Base-by-base conservation (phyloP, 352 stramenopile species). In the Pythium vanterpoolii region DNA sequence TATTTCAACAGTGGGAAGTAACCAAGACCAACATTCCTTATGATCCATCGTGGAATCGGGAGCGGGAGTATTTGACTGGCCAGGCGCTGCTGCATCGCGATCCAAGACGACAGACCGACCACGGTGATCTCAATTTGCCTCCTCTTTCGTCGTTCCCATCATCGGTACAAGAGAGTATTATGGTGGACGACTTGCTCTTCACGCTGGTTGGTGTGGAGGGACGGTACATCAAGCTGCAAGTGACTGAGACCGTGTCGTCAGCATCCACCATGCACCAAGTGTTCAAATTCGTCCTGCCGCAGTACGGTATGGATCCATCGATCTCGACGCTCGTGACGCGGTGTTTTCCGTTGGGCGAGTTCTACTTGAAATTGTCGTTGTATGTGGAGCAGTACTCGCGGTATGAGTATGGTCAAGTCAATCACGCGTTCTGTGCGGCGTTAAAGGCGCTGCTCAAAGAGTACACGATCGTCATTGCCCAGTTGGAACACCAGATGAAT, bases 381-480 rank as follows among this genome's bases (percentile, higher is more conserved):
- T 96, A 92, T 47, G 76, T 96, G 26, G 86, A 96, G 49, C 76
- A 89, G 30, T 89, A 81, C 48, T 88, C 82, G 30, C 72, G 88
- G 23, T 92, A 95, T 57, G 95, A 98, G 69, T 97, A 96, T 62
- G 96, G 96, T 0, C 83, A 93, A 72, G 90, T 98, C 11, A 97
- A 91, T 36, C 96, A 98, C 69, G 90, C 94, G 9, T 88, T 99
- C 48, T 96, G 89, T 39, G 95, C 95, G 28, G 90, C 88, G 11
- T 71, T 98, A 10, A 96, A 97, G 60, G 71, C 79, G 6, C 68
- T 98, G 14, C 50, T 98, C 33, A 90, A 96, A 58, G 93, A 99
- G 61, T 98, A 98, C 72, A 87, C 89, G 40, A 86, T 92, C 34
- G 95, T 98, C 67, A 81, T 98, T 28, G 82, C 80, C 1, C 89